phyloP scores from a whole-genome alignment of 768 basidiomycete genomes.

The Gyrodon lividus region DNA sequence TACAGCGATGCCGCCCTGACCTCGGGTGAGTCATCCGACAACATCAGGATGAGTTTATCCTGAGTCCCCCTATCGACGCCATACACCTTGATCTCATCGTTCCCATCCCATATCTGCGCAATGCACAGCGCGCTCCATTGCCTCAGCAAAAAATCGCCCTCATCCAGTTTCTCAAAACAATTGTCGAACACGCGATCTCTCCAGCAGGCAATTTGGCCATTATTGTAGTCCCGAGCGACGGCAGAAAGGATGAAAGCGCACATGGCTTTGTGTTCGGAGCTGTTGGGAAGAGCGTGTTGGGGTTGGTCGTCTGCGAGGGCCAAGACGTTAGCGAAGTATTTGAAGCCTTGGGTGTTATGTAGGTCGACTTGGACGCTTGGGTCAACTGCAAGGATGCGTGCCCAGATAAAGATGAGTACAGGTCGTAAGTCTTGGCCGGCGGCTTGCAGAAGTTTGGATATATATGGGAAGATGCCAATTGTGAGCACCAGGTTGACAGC shows the following conservation, averaged over 20 bases:
- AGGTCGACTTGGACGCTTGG: constrained; percentile 88
- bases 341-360: constrained; percentile 76
- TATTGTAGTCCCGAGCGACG: constrained; percentile 84
- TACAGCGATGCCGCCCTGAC: constrained; percentile 90
- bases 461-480: constrained; percentile 98
- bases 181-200: constrained; percentile 80
- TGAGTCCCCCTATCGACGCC: constrained; percentile 80
- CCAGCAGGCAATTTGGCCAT: constrained; percentile 85
- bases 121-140: constrained; percentile 96
- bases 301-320: constrained; percentile 61
- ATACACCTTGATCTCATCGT: constrained; percentile 86
- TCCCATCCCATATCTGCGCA: constrained; percentile 90
- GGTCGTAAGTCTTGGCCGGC: constrained; percentile 95
- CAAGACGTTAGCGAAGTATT: constrained; percentile 81
- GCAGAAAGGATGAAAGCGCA: constrained; percentile 94
- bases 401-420: constrained; percentile 98
- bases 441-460: constrained; percentile 92
- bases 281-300: constrained; percentile 73
- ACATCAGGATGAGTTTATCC: constrained; percentile 73
- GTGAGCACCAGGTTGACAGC: constrained; percentile 94
- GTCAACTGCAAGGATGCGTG: constrained; percentile 96
- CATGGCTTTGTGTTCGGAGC: constrained; percentile 96
- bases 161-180: constrained; percentile 81
- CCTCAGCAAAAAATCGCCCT: constrained; percentile 87
- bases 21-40: constrained; percentile 88